Evolutionary conservation across 225 moss, liverwort and hornwort species (phyloP), one percentile per base, ranked within the genome.

Genomic region (Antitrichia curtipendula): DNA sequence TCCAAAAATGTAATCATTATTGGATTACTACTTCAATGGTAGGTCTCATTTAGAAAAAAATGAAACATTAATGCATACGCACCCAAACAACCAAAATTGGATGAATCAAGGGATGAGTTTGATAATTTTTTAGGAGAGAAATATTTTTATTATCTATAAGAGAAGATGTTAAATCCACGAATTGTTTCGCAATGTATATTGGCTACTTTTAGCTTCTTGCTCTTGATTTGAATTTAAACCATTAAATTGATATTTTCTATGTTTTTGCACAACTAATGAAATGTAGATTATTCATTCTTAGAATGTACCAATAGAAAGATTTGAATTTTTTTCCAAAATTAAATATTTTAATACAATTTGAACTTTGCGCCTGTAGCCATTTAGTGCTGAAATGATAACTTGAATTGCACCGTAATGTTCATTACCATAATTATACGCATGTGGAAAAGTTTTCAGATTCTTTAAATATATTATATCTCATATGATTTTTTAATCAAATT

Each of bases 41-140:
- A 50, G 8, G 32, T 32, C 2, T 32, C 32, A 50, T 75, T 45
- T 7, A 21, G 12, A 32, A 20, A 2, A 19, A 50, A 29, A 47
- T 38, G 15, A 47, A 12, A 10, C 29, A 73, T 11, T 19, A 19
- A 19, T 47, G 32, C 3, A 29, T 12, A 20, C 2, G 31, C 0
- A 0, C 0, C 32, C 2, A 31, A 47, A 1, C 0, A 2, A 3
- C 4, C 0, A 32, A 18, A 45, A 47, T n/a, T n/a, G n/a, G n/a
- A n/a, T n/a, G n/a, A 73, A 19, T 47, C 31, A 73, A 73, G 18
- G 7, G 6, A 49, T 4, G 7, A 31, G 2, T 73, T 73, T 18
- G 1, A 31, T 43, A 7, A n/a, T 19, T 31, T 19, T 71, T 45
- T 9, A 14, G 27, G 5, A 4, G 18, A 6, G 6, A 7, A 5